Evolutionary conservation across 805 yeast species (phyloP).

Genomic region (Hanseniaspora taiwanica): DNA sequence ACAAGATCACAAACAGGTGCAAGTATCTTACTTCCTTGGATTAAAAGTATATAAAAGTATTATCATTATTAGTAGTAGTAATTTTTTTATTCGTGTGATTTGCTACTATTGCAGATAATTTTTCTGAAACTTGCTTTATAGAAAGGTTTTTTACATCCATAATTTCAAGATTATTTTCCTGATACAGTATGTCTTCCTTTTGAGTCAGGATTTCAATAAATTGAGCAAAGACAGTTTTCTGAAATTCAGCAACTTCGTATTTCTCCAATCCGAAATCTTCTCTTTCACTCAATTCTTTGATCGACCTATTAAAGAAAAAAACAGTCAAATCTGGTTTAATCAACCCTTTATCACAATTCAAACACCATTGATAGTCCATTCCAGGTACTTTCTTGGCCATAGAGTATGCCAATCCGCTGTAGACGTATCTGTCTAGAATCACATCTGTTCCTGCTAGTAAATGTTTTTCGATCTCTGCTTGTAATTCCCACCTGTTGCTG

Average conservation of each 20-base stretch:
- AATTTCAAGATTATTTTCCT: slow-evolving; percentile 26
- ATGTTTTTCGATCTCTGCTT: slow-evolving; percentile 29
- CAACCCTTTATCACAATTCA: slow-evolving; percentile 67
- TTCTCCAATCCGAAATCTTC: slow-evolving; percentile 91
- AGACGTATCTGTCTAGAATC: slow-evolving; percentile 75
- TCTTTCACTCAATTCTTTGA: slow-evolving; percentile 30
- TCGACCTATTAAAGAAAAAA: slow-evolving; percentile 47
- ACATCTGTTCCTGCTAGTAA: slow-evolving; percentile 44
- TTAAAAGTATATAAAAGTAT: slow-evolving; percentile 11
- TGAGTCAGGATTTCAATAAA: slow-evolving; percentile 37
- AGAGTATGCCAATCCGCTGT: slow-evolving; percentile 88
- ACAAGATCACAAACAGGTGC: slow-evolving; percentile 49
- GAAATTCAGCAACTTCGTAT: slow-evolving; percentile 69
- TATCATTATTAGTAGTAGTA: neutral
- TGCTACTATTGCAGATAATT: slow-evolving; percentile 29
- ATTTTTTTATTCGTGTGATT: neutral
- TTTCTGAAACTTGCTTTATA: slow-evolving; percentile 40
- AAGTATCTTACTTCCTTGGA: slow-evolving; percentile 51
- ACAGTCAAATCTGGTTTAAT: slow-evolving; percentile 78
- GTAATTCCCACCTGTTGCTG: slow-evolving; percentile 90
- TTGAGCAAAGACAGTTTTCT: slow-evolving; percentile 48
- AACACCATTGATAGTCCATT: slow-evolving; percentile 63
- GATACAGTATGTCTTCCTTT: slow-evolving; percentile 14
- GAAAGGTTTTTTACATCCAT: slow-evolving; percentile 47
- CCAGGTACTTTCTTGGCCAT: slow-evolving; percentile 51